Percentiles rank a stretch among this genome's conserved stretches.
Evolutionary conservation across 345 rosid genomes (phyloP).

Genomic region (Lagerstroemia speciosa): DNA sequence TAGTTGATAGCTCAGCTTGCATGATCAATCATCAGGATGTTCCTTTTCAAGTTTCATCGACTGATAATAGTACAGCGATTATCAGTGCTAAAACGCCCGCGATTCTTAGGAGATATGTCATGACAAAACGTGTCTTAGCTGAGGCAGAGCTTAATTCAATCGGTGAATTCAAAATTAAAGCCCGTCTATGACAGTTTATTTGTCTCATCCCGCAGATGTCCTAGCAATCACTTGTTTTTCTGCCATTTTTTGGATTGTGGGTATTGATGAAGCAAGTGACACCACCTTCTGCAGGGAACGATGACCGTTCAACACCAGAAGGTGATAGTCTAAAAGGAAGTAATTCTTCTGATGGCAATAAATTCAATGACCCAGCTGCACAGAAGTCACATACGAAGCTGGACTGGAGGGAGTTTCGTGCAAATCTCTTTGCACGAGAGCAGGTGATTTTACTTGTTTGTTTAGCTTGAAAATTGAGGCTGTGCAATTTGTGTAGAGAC

Average conservation of each 20-base stretch:
- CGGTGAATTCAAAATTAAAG: background rate
- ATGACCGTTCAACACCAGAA: conserved; percentile 35
- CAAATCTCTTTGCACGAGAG: conserved; percentile 55
- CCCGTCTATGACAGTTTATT: background rate
- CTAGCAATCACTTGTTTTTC: background rate
- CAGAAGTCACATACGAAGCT: conserved; percentile 37
- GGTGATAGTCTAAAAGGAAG: conserved; percentile 54
- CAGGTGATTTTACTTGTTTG: conserved; percentile 40
- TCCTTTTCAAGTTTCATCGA: background rate
- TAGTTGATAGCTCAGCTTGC: background rate
- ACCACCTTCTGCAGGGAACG: conserved; percentile 34
- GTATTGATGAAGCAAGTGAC: background rate
- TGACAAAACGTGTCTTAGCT: background rate
- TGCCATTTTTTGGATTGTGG: background rate
- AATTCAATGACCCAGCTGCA: conserved; percentile 42
- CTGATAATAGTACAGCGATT: background rate
- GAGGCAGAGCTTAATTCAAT: background rate
- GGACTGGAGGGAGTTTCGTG: conserved; percentile 96
- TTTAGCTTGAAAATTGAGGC: conserved; percentile 3
- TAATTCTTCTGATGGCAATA: conserved; percentile 42
- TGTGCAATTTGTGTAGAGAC: background rate
- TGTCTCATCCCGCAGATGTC: background rate
- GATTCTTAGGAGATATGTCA: background rate
- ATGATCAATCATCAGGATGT: background rate
- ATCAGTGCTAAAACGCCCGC: background rate